Evolutionary conservation across 495 filamentous ascomycete species (phyloP), one percentile per base, ranked within the genome.

Genomic region (Glonium stellatum): DNA sequence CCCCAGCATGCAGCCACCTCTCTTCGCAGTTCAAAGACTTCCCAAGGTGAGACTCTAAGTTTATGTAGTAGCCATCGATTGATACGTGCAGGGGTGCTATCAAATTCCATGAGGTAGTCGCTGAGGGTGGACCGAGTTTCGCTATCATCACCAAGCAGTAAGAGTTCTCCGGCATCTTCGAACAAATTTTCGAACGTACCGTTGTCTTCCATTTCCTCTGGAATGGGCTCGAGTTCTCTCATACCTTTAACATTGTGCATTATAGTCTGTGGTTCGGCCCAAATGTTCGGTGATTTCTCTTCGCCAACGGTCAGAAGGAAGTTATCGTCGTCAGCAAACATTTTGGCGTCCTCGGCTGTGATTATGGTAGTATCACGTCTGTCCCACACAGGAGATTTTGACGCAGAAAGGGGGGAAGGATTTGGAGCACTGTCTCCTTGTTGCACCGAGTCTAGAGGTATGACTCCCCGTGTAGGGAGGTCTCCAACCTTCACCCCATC

Each of bases 11-110:
- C 25, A 12, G 23, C 15, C 18, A 66, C 52, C 15, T 53, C 18
- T 42, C 59, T 6, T 15, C 48, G 55, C 5, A 66, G 46, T 37
- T 59, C 63, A 34, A 55, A 59, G 5, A 62, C 49, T 34, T 66
- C 63, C 27, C 19, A 34, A 1, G 63, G 59, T 4, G 63, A 66
- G 10, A 66, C 53, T 35, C 63, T 18, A 25, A 66, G 59, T 42
- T 66, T 62, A 53, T 66, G 63, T 10, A 66, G 35, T 21, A 66
- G 50, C 63, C 63, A 66, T 19, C 36, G 47, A 36, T 66, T 66
- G 19, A 66, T 55, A 8, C 63, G 63, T 27, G 54, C 41, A 10
- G 27, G 1, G 1, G 63, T 62, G 31, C 63, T 66, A 15, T 59
- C 52, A 41, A 66, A 66, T 4, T 22, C 31, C 18, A 55, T 18